Percentiles rank a stretch among this genome's conserved stretches.
Conservation (phyloP, 768 basidiomycete genomes). For the Tulasnella sp. region DNA sequence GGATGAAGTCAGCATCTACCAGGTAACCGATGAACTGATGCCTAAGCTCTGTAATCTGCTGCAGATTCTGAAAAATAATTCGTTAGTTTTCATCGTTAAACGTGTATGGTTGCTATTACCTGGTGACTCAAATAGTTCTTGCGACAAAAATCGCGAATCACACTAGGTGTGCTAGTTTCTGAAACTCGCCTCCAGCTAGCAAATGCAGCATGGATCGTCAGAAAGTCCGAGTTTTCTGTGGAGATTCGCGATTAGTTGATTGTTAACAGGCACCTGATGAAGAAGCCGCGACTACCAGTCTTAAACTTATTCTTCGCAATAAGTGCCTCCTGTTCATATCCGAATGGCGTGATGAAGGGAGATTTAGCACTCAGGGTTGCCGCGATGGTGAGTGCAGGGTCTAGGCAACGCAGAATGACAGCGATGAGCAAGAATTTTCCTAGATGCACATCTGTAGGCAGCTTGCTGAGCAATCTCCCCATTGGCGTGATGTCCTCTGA, state of each 20-base stretch:
- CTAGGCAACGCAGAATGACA: constrained; percentile 75
- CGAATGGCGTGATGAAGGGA: constrained; percentile 82
- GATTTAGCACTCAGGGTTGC: constrained; percentile 87
- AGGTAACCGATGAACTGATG: constrained; percentile 79
- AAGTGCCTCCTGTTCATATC: constrained; percentile 76
- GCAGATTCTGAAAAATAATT: constrained; percentile 48
- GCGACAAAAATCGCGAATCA: constrained; percentile 64
- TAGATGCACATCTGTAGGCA: constrained; percentile 91
- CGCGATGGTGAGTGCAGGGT: constrained; percentile 93
- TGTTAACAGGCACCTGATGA: too few relatives aligned
- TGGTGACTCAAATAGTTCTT: constrained; percentile 73
- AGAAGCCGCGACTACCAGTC: too few relatives aligned
- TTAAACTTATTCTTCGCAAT: constrained; percentile 70
- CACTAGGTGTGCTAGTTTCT: constrained; percentile 37
- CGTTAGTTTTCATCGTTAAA: background rate
- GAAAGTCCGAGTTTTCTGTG: constrained; percentile 84
- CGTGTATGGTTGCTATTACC: constrained; percentile 29
- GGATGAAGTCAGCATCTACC: constrained; percentile 76
- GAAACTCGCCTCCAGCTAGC: constrained; percentile 71
- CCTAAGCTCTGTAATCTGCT: constrained; percentile 91
- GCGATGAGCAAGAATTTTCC: constrained; percentile 86
- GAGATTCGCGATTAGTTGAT: too few relatives aligned
- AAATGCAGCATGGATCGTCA: constrained; percentile 87
- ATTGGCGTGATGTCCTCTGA: constrained; percentile 89
- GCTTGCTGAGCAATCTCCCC: constrained; percentile 76